phyloP scores from a whole-genome alignment of 139 green algal genomes.

The Closterium sp. region DNA sequence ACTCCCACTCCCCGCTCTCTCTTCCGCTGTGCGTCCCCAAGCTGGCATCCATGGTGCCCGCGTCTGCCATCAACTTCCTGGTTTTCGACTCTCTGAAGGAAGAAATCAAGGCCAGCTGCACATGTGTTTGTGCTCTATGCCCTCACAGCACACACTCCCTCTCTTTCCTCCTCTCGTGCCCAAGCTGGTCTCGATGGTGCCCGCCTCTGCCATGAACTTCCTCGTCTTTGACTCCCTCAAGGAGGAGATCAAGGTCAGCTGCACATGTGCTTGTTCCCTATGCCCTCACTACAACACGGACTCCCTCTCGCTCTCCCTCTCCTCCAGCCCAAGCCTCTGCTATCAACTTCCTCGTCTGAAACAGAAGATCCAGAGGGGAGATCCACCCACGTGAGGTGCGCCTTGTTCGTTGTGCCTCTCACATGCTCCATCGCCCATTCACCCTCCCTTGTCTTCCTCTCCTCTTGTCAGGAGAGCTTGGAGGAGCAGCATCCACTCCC shows the following conservation, averaged over 20 bases:
- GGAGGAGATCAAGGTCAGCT: neutral
- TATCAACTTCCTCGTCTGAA: too few species aligned
- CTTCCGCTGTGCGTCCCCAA: too few species aligned
- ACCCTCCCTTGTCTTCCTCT: too few species aligned
- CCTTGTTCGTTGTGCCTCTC: too few species aligned
- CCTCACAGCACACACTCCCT: neutral
- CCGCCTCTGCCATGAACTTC: neutral
- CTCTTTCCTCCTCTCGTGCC: neutral
- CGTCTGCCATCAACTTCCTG: neutral
- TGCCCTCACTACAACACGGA: too few species aligned
- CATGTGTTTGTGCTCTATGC: neutral
- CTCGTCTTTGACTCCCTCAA: conserved; percentile 4
- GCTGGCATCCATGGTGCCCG: neutral
- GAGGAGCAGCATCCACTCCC: neutral
- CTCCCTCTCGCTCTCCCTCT: too few species aligned
- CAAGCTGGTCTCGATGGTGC: neutral
- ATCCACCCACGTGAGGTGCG: too few species aligned
- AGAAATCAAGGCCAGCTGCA: neutral
- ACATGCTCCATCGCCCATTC: too few species aligned
- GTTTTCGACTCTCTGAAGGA: neutral
- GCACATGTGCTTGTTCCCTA: neutral
- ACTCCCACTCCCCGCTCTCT: too few species aligned
- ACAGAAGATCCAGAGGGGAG: too few species aligned
- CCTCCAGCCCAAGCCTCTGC: too few species aligned
- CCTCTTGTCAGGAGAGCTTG: too few species aligned